These are phyloP conservation scores for Xylaria acuta DNA, from an alignment of 495 filamentous ascomycete genomes.

Conservation along the genomic window DNA sequence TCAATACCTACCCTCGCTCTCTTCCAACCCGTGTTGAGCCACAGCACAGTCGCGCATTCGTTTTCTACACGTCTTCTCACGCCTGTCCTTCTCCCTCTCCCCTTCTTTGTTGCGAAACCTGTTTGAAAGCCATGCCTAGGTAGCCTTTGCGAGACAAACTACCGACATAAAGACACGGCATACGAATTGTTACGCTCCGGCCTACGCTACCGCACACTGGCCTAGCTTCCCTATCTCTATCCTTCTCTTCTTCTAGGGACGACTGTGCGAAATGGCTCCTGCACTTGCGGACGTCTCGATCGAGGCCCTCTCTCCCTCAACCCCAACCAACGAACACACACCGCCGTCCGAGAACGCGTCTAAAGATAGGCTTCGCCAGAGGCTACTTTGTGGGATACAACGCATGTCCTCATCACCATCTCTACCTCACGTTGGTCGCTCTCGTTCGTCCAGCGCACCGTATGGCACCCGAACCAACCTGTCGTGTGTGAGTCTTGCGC, in stretches of 20 bases:
- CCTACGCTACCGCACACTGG: background rate
- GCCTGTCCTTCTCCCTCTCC: background rate
- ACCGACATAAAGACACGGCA: background rate
- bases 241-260: background rate
- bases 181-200: background rate
- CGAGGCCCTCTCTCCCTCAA: conserved; percentile 28
- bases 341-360: conserved; percentile 53
- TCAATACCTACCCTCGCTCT: conserved; percentile 12
- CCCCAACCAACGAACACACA: conserved; percentile 31
- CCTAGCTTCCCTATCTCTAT: background rate
- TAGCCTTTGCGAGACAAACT: background rate
- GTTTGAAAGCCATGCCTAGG: conserved; percentile 1
- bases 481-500: conserved; percentile 84
- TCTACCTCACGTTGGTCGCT: conserved; percentile 67
- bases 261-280: conserved; percentile 21
- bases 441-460: conserved; percentile 70
- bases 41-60: conserved; percentile 10
- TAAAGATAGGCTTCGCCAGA: conserved; percentile 76
- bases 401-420: conserved; percentile 89
- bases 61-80: no score
- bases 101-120: background rate
- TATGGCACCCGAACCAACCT: conserved; percentile 62
- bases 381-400: conserved; percentile 78
- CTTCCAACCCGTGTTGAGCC: conserved; percentile 3
- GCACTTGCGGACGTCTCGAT: conserved; percentile 18